phyloP scores from a whole-genome alignment of 2,329 filamentous ascomycete species.

The Aspergillus uvarum region DNA sequence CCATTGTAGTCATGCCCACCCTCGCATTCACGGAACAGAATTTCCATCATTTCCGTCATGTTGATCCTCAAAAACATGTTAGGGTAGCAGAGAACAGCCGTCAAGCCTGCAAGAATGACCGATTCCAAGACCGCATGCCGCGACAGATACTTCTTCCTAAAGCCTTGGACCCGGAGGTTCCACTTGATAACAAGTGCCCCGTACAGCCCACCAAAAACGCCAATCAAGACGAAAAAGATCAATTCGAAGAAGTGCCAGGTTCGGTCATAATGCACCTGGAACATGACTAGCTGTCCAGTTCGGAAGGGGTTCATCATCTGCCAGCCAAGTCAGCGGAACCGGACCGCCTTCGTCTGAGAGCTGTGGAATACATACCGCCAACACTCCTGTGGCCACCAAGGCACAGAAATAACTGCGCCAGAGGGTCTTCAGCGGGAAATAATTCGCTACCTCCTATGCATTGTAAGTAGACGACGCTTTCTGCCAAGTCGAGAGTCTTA shows the following conservation, averaged over 20 bases:
- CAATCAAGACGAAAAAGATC: conserved; percentile 86
- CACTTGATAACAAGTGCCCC: conserved; percentile 97
- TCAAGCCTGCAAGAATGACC: conserved; percentile 75
- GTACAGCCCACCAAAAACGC: conserved; percentile 90
- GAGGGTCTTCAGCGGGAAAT: conserved; percentile 95
- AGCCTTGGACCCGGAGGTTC: conserved; percentile 87
- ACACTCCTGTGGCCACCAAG: conserved; percentile 85
- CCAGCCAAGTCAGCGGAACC: not conserved
- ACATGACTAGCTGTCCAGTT: conserved; percentile 98
- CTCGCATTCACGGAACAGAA: conserved; percentile 91
- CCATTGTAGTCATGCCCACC: conserved; percentile 84
- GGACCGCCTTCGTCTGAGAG: not conserved
- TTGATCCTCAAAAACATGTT: conserved; percentile 95
- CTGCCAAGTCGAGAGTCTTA: conserved; percentile 21
- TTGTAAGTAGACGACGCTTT: conserved; percentile 17
- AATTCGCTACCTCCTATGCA: conserved; percentile 79
- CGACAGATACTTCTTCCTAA: conserved; percentile 86
- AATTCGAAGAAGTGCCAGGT: conserved; percentile 98
- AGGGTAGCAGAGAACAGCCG: conserved; percentile 91
- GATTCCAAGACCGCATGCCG: conserved; percentile 85
- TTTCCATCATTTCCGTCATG: conserved; percentile 99
- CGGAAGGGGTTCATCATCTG: conserved; percentile 94
- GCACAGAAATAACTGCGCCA: conserved; percentile 99
- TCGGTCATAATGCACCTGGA: conserved; percentile 92
- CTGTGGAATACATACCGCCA: conserved; percentile 57